Evolutionary conservation across 2,329 filamentous ascomycete species (phyloP).

Genomic region (Knoxdaviesia proteae): DNA sequence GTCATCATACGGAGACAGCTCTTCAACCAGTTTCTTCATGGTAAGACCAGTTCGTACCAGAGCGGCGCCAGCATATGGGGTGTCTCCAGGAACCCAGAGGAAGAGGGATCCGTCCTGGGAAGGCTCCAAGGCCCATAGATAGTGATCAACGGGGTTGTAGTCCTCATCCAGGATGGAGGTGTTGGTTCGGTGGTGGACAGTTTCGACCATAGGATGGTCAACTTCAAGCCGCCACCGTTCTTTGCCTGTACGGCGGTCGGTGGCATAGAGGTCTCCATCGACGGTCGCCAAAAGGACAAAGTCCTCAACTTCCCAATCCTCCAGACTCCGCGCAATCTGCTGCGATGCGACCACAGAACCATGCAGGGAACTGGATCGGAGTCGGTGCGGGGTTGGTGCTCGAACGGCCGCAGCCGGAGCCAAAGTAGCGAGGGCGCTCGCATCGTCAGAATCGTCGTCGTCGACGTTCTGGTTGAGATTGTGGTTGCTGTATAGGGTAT

Average conservation of each 20-base stretch:
- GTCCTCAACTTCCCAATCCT: slow-evolving; percentile 99
- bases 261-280: slow-evolving; percentile 87
- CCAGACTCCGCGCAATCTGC: slow-evolving; percentile 87
- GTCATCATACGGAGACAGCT: slow-evolving; percentile 56
- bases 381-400: slow-evolving; percentile 61
- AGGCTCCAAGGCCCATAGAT: slow-evolving; percentile 89
- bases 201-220: slow-evolving; percentile 78
- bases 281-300: slow-evolving; percentile 99
- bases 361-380: slow-evolving; percentile 31
- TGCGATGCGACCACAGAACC: slow-evolving; percentile 54
- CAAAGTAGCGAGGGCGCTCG: slow-evolving; percentile 93
- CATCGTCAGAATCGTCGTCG: slow-evolving; percentile 36
- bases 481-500: slow-evolving; percentile 8
- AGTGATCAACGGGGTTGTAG: slow-evolving; percentile 54
- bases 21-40: slow-evolving; percentile 75
- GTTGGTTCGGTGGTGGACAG: slow-evolving; percentile 57
- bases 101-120: slow-evolving; percentile 73
- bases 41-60: slow-evolving; percentile 49
- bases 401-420: slow-evolving; percentile 90
- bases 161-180: slow-evolving; percentile 37
- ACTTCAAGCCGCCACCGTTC: slow-evolving; percentile 71
- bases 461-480: slow-evolving; percentile 13
- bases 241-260: slow-evolving; percentile 68
- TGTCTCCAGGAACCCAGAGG: slow-evolving; percentile 50
- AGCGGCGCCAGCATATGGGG: slow-evolving; percentile 10